These are phyloP conservation scores for Eucalyptus globulus DNA, from an alignment of 345 rosid species.

Conservation along the genomic window DNA sequence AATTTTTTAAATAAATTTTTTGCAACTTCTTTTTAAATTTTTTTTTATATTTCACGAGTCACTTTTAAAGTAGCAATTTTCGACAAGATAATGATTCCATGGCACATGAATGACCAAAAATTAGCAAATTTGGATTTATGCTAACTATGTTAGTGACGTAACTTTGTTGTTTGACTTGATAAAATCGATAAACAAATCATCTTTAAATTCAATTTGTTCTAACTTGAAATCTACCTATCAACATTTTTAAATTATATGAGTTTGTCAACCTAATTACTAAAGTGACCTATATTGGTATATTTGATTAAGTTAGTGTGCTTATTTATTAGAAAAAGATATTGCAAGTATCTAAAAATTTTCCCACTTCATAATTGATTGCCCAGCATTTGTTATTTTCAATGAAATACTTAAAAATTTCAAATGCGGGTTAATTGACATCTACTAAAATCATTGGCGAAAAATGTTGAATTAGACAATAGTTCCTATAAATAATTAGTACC, in stretches of 20 bases:
- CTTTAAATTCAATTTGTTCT: fast-evolving
- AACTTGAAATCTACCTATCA: fast-evolving
- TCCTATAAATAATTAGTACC: not conserved
- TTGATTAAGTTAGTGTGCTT: not conserved
- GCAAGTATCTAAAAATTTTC: fast-evolving
- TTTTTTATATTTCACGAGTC: not conserved
- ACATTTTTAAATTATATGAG: not conserved
- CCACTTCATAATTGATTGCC: not conserved
- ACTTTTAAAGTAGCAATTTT: not conserved
- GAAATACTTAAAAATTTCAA: not conserved
- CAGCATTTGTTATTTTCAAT: not conserved
- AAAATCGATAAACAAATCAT: fast-evolving
- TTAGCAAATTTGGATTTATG: not conserved
- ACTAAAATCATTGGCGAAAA: not conserved
- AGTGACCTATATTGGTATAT: not conserved
- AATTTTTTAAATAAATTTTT: too few relatives aligned
- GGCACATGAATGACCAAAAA: not conserved
- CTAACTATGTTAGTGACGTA: not conserved
- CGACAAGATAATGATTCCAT: not conserved
- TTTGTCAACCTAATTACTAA: fast-evolving
- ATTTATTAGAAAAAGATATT: not conserved
- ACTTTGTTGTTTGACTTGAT: not conserved
- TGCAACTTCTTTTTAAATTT: not conserved
- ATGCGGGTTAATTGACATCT: not conserved
- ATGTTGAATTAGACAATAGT: not conserved